phyloP scores from a whole-genome alignment of 768 basidiomycete species.

The Suillus clintonianus region DNA sequence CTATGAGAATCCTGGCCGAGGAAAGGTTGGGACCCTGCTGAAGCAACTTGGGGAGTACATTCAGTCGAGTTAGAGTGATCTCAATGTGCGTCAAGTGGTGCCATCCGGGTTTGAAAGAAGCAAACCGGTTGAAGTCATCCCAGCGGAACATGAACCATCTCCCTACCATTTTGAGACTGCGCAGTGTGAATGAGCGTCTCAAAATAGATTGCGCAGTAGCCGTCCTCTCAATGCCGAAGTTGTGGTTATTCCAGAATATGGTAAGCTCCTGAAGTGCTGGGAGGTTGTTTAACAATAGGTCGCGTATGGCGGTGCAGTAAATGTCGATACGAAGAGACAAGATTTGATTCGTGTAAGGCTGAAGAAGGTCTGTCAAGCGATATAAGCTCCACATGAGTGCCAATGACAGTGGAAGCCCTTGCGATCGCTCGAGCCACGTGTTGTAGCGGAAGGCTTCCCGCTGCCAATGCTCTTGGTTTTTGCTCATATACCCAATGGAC shows the following conservation, averaged over 20 bases:
- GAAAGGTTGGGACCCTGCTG: neutral
- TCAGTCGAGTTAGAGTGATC: neutral
- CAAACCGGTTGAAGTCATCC: neutral
- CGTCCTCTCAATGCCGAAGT: neutral
- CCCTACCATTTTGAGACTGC: constrained; percentile 12
- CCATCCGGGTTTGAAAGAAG: constrained; percentile 19
- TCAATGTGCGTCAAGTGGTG: constrained; percentile 16
- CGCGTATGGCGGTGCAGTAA: neutral
- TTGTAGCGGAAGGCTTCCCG: constrained; percentile 15
- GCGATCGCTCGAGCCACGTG: constrained; percentile 11
- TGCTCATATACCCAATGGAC: constrained; percentile 7
- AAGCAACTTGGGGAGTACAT: constrained; percentile 2
- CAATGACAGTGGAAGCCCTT: constrained; percentile 18
- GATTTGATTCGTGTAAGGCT: constrained; percentile 17
- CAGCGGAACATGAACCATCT: too few relatives aligned
- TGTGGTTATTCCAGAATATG: constrained; percentile 6
- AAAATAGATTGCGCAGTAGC: constrained; percentile 4
- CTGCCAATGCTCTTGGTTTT: constrained; percentile 21
- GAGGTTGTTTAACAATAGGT: constrained; percentile 16
- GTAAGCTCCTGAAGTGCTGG: constrained; percentile 21
- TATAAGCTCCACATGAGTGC: constrained; percentile 6
- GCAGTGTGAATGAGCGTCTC: constrained; percentile 10
- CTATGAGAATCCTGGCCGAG: constrained; percentile 7
- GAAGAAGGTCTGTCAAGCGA: constrained; percentile 4
- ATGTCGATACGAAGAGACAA: constrained; percentile 4